Percentiles rank a stretch among this genome's conserved stretches.
phyloP scores from a whole-genome alignment of 2,329 filamentous ascomycete species.

The Trichoderma citrinoviride region DNA sequence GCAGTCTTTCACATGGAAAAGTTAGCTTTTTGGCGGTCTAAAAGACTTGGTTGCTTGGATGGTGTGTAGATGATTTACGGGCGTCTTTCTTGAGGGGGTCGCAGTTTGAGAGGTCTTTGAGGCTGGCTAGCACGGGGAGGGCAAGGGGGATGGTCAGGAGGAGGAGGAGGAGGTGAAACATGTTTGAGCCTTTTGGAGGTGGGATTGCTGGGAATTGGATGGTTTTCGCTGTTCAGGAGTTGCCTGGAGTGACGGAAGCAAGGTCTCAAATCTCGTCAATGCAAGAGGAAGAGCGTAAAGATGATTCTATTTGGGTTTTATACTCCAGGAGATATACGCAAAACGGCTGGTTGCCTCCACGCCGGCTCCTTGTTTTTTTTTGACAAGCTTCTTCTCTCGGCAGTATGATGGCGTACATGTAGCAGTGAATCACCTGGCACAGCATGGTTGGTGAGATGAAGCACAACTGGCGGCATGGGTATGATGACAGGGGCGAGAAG shows the following conservation, averaged over 20 bases:
- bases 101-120: conserved; percentile 28
- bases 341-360: neutral
- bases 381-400: neutral
- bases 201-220: neutral
- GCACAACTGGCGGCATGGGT: neutral
- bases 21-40: no score
- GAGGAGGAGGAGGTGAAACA: neutral
- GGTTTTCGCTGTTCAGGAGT: neutral
- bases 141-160: conserved; percentile 5
- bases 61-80: no score
- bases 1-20: conserved; percentile 41
- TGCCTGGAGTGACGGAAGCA: neutral
- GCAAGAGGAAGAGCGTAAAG: neutral
- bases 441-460: conserved; percentile 13
- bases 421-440: conserved; percentile 8
- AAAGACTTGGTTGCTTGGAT: no score
- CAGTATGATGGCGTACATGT: neutral
- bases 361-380: neutral
- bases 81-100: conserved; percentile 30
- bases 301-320: neutral
- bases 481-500: neutral
- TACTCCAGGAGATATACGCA: neutral
- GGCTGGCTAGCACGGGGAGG: conserved; percentile 22
- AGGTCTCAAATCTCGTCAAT: neutral
- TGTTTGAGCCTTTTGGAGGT: neutral